Evolutionary conservation across 1,139 yeast species (phyloP), one percentile per base, ranked within the genome.

Genomic region (Saccharomyces uvarum): DNA sequence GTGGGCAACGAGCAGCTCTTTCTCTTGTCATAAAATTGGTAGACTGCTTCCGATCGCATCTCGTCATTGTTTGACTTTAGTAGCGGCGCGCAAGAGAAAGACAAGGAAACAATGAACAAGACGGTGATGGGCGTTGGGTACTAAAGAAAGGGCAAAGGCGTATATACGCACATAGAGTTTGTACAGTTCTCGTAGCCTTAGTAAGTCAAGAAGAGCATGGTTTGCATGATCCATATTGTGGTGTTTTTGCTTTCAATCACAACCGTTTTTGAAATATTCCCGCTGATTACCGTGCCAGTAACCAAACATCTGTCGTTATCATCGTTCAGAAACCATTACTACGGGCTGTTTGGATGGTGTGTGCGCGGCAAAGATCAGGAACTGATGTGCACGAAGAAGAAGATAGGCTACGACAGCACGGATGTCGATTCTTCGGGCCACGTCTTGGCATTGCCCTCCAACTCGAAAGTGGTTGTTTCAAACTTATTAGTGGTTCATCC

Each of bases 341-440:
- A 84, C 69, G 98, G 98, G 0, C 90, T 89, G 1, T 87, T 89
- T 74, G 98, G 98, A 1, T 79, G 82, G 63, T 91, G 97, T 69
- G 67, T 3, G 64, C 70, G 2, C 61, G 66, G 1, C 86, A 93
- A 69, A 73, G 82, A 0, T 29, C 58, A 0, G 67, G 14, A 38
- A 4, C 11, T 38, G 24, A 38, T 73, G 0, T 71, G 77, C 2
- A 71, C 83, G 2, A 85, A 85, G 0, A 81, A 81, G 59, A 58
- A 69, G 9, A 54, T 65, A 3, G 63, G 63, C 2, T 66, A 65
- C 24, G 59, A 63, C 2, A 63, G 63, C 26, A 70, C 71, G 33
- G 62, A 69, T 14, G 64, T 68, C 24, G 75, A 51, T 11, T 13
- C 49, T 9, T 44, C 56, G 1, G 53, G 57, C 6, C 50, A 51